Conservation (phyloP, 352 stramenopile species). For the Globisporangium parvum region DNA sequence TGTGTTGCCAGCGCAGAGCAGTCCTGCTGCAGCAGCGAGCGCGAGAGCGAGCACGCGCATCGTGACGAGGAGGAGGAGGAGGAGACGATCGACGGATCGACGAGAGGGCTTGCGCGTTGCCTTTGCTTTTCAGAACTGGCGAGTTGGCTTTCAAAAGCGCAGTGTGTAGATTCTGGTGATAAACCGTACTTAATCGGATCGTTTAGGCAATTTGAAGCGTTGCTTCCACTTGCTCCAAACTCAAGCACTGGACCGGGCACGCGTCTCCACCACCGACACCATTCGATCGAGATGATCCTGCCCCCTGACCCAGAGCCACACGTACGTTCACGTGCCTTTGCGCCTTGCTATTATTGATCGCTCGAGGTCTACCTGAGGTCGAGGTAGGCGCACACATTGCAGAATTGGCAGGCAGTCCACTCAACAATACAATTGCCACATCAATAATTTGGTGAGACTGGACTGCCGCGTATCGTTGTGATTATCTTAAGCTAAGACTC, state of each 20-base stretch:
- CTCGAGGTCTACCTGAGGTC: too few species aligned
- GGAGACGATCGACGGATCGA: not conserved
- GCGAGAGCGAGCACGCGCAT: constrained; percentile 16
- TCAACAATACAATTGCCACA: too few species aligned
- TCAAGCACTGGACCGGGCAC: too few species aligned
- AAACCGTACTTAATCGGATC: too few species aligned
- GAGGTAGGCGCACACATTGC: not conserved
- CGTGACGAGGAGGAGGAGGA: not conserved
- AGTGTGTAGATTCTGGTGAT: not conserved
- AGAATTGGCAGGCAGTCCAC: too few species aligned
- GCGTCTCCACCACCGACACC: too few species aligned
- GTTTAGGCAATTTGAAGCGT: not conserved
- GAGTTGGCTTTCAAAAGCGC: not conserved
- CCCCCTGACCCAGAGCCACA: not conserved
- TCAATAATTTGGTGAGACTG: too few species aligned
- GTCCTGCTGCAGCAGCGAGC: not conserved
- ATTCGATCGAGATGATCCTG: too few species aligned
- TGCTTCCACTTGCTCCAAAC: too few species aligned
- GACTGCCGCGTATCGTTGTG: too few species aligned
- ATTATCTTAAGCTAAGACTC: not conserved
- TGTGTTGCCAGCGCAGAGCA: constrained; percentile 17
- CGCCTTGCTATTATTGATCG: constrained; percentile 5
- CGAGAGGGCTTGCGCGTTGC: not conserved
- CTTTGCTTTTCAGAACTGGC: constrained; percentile 3
- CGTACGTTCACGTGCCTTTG: not conserved